Percentiles rank a stretch among this genome's conserved stretches.
phyloP scores from a whole-genome alignment of 1,284 basidiomycete genomes.

The Boletus smithii region DNA sequence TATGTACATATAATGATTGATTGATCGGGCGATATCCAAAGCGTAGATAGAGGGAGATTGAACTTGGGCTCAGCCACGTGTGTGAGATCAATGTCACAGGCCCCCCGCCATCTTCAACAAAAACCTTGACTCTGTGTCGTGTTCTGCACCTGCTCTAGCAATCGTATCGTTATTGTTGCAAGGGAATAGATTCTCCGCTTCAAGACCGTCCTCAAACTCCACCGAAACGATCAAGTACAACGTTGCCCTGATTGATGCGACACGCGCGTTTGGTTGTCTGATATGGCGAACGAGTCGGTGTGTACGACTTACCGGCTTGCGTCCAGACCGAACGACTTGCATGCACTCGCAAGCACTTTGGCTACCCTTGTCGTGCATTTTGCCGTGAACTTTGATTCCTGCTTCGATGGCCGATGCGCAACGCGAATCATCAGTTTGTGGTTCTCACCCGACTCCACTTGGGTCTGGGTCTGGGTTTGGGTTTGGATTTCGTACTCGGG shows the following conservation, averaged over 20 bases:
- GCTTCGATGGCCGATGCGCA: constrained; percentile 28
- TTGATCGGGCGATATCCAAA: no score
- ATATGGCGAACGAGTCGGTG: not conserved
- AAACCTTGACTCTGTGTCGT: constrained; percentile 20
- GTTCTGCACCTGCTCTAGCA: constrained; percentile 30
- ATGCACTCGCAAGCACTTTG: constrained; percentile 42
- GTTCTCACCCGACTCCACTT: constrained; percentile 5
- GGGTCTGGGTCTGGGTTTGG: not conserved
- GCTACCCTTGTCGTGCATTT: constrained; percentile 41
- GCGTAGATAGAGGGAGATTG: no score
- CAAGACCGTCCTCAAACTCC: constrained; percentile 22
- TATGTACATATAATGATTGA: no score
- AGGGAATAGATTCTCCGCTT: constrained; percentile 23
- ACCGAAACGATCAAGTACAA: constrained; percentile 26
- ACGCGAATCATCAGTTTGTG: constrained; percentile 35
- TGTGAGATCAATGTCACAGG: no score
- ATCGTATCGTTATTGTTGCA: constrained; percentile 33
- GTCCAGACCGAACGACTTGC: constrained; percentile 42
- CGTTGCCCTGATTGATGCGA: no score
- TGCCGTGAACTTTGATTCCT: constrained; percentile 42
- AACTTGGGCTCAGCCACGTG: no score
- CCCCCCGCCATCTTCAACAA: constrained; percentile 29
- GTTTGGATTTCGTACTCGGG: constrained; percentile 1
- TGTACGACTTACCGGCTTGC: constrained; percentile 26
- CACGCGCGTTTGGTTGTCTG: not conserved